Percentiles rank a stretch among this genome's conserved stretches.
These are phyloP conservation scores for Hericium coralloides DNA, from an alignment of 768 basidiomycete genomes.

Conservation along the genomic window DNA sequence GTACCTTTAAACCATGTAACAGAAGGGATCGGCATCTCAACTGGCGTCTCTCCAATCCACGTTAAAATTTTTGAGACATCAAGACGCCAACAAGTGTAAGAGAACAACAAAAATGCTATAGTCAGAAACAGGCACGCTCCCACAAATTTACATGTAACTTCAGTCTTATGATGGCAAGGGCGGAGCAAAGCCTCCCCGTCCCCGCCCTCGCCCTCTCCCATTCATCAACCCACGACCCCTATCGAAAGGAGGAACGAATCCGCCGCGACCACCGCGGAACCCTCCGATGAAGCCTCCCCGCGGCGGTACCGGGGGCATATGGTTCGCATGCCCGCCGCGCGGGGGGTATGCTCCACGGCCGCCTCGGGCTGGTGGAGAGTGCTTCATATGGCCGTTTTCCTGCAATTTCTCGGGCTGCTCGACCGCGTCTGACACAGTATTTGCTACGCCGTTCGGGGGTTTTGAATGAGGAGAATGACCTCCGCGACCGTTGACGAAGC, in stretches of 20 bases:
- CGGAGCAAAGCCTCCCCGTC: constrained; percentile 2
- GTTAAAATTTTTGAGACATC: too few relatives aligned
- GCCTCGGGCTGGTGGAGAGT: constrained; percentile 7
- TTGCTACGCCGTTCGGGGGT: constrained; percentile 9
- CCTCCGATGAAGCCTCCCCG: constrained; percentile 16
- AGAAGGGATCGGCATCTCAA: too few relatives aligned
- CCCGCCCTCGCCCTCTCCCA: background rate
- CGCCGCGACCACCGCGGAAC: constrained; percentile 24
- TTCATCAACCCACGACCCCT: constrained; percentile 21
- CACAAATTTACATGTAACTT: too few relatives aligned
- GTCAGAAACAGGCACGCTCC: too few relatives aligned
- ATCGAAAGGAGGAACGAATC: constrained; percentile 19
- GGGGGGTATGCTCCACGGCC: background rate
- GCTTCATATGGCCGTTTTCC: constrained; percentile 9
- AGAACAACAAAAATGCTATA: too few relatives aligned
- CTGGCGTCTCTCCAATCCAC: too few relatives aligned
- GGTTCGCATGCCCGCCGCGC: constrained; percentile 4
- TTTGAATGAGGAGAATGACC: constrained; percentile 9
- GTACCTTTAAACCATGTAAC: background rate
- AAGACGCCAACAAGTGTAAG: too few relatives aligned
- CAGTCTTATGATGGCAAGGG: constrained; percentile 3
- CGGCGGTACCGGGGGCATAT: constrained; percentile 9
- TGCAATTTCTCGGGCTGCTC: constrained; percentile 3
- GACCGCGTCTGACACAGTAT: background rate
- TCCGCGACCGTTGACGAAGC: constrained; percentile 15